Conservation (phyloP, 345 rosid genomes). For the Bruguiera parviflora region DNA sequence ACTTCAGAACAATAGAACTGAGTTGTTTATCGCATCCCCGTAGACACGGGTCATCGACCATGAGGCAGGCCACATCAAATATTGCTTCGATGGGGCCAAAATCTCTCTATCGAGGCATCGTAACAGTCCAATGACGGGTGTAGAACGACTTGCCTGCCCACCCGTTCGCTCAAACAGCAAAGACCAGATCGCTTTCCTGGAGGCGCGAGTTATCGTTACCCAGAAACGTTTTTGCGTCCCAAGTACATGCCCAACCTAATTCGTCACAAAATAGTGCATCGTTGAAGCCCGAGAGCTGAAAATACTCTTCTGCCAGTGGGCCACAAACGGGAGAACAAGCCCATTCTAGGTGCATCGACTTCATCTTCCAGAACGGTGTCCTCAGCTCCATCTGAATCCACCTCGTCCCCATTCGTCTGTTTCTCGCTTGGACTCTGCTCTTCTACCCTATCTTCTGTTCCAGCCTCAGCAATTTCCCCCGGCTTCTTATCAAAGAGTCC, state of each 20-base stretch:
- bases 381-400: conserved; percentile 25
- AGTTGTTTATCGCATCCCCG: too few relatives aligned
- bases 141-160: too few relatives aligned
- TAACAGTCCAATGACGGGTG: too few relatives aligned
- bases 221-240: background rate
- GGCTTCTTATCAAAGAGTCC: conserved; percentile 97
- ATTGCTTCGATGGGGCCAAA: too few relatives aligned
- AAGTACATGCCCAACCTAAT: background rate
- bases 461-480: conserved; percentile 55
- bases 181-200: too few relatives aligned
- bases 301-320: conserved; percentile 40
- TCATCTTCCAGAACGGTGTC: conserved; percentile 23
- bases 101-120: too few relatives aligned
- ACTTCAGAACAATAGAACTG: too few relatives aligned
- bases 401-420: conserved; percentile 11
- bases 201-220: too few relatives aligned
- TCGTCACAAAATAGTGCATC: conserved; percentile 46
- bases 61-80: too few relatives aligned
- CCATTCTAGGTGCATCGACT: conserved; percentile 24
- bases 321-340: conserved; percentile 51
- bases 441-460: conserved; percentile 23
- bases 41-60: too few relatives aligned
- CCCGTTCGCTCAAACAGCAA: too few relatives aligned
- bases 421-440: conserved; percentile 17
- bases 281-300: conserved; percentile 40